Evolutionary conservation across 108 stramenopile genomes (phyloP), one percentile per base, ranked within the genome.

Genomic region (Asterionellopsis glacialis): DNA sequence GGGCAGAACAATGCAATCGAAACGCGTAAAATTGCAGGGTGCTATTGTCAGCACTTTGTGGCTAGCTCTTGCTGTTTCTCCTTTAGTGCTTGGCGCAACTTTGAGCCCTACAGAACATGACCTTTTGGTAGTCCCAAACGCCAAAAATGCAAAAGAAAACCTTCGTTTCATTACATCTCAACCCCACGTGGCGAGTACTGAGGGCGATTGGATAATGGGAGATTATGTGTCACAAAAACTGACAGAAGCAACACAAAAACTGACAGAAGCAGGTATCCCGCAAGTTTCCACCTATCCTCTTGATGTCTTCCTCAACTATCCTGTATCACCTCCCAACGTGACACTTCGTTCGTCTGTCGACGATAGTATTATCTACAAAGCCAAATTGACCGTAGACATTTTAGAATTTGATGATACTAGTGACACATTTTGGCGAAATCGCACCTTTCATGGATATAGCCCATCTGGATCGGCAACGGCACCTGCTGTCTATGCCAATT

Each of bases 401-500:
- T 44, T 74, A 0, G 0, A 41, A 9, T 43, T 74, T 16, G 82
- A 86, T 59, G 43, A 59, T 9, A 87, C 85, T 4, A 68, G 63
- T 23, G 85, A 81, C 47, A 79, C 82, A 15, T 55, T 61, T 38
- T 79, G 57, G 51, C 55, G 85, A 41, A 84, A 84, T 55, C 74
- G 76, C 57, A 82, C 80, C 25, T 87, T 76, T 55, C 77, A 73
- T 50, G 85, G 76, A 1, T 87, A 87, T 64, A 55, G 70, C 12
- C 82, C 85, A 12, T 60, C 71, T 19, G 85, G 85, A 1, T 22
- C 59, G 40, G 73, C 79, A 19, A 41, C 41, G 5, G 75, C 64
- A 9, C 43, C 68, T 18, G 10, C 74, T 10, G 80, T 87, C 14
- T 87, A 80, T 59, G 85, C 81, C 52, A 87, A 87, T 58, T 87